Evolutionary conservation across 2,329 filamentous ascomycete species (phyloP), one percentile per base, ranked within the genome.

Genomic region (Endocalyx cinctus): DNA sequence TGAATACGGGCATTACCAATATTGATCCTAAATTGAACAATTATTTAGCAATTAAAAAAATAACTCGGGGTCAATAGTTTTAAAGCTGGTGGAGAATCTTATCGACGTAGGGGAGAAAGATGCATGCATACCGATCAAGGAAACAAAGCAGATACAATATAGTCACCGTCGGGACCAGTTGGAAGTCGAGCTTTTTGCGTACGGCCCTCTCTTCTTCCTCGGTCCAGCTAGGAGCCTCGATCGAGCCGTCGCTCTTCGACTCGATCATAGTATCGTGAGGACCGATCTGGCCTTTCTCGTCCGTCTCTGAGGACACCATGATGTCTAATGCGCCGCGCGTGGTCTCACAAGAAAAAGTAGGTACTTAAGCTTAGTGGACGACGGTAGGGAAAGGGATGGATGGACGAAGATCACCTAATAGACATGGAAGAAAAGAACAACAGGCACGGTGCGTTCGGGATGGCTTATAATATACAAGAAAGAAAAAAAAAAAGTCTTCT

Each of bases 1-100:
- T 74, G 67, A 33, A 77, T 75, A 27, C 69, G 63, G 3, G 72
- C 73, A 52, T 77, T 77, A 38, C 73, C 69, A 35, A 72, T 66
- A 41, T 72, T 69, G 43, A 55, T 45, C 27, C 54, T 57, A 28
- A 17, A 46, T n/a, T n/a, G n/a, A 37, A 7, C 47, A 41, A 38
- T 52, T 50, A 22, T 25, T 51, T 26, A 50, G 39, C 17, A 16
- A 34, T 11, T n/a, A 13, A 13, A 25, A 8, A 7, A 10, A 5
- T 12, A n/a, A n/a, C n/a, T n/a, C n/a, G n/a, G n/a, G n/a, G n/a
- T n/a, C n/a, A n/a, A n/a, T n/a, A n/a, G n/a, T n/a, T n/a, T n/a
- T n/a, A n/a, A n/a, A n/a, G n/a, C n/a, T n/a, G n/a, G n/a, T n/a
- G n/a, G n/a, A n/a, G n/a, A n/a, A n/a, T n/a, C n/a, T n/a, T n/a